A percentile compares a stretch with the other conserved stretches of the same genome.
Evolutionary conservation across 164 flowering plant species (phyloP).

Genomic region (Chimonanthus salicifolius): DNA sequence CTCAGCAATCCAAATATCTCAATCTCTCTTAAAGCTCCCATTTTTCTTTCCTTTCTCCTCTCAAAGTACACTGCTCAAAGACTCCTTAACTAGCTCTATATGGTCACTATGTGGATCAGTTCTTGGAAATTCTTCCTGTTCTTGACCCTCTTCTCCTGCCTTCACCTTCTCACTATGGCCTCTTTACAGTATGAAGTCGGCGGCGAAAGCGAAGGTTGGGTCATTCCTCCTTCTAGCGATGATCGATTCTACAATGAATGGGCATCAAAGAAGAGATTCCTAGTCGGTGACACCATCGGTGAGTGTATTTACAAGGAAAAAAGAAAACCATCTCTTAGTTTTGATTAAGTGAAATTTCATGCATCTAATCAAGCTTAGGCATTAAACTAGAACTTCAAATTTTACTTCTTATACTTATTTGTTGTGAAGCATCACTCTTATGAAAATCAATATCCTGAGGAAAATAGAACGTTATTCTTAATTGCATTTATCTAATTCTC

Average conservation of each 20-base stretch:
- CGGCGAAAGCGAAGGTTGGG: conserved; percentile 40
- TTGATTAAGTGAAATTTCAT: too few species aligned
- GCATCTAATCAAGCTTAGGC: too few species aligned
- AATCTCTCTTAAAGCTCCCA: neutral
- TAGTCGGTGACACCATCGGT: conserved; percentile 43
- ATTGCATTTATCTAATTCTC: too few species aligned
- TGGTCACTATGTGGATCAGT: neutral
- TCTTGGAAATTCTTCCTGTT: neutral
- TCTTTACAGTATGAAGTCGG: conserved; percentile 36
- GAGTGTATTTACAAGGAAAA: conserved; percentile 15
- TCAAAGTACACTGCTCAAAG: neutral
- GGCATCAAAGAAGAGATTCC: conserved; percentile 60
- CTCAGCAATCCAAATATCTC: neutral
- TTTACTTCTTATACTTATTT: too few species aligned
- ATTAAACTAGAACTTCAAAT: too few species aligned
- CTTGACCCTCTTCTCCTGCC: conserved; percentile 19
- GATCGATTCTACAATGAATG: conserved; percentile 44
- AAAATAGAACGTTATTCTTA: too few species aligned
- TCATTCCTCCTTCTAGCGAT: conserved; percentile 37
- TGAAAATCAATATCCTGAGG: too few species aligned
- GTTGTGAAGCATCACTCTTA: neutral
- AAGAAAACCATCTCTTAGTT: neutral
- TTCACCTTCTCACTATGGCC: conserved; percentile 15
- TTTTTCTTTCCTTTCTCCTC: neutral
- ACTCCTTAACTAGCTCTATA: neutral